Base-by-base conservation (phyloP, 2,329 filamentous ascomycete genomes). In the Xylariaceae sp. region DNA sequence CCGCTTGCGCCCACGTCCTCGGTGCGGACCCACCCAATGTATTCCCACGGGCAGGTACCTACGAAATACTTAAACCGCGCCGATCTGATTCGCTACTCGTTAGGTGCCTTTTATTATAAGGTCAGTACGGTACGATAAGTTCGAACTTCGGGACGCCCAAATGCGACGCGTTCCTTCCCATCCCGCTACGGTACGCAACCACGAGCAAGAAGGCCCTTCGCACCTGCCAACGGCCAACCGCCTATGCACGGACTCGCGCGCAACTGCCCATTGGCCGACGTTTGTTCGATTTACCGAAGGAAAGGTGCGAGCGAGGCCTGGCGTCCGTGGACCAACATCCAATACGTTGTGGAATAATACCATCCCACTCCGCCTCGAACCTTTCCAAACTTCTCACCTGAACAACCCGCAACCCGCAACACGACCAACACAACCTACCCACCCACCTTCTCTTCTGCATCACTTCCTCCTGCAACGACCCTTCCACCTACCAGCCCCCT, bases 11-110 rank as follows among this genome's bases (percentile, higher is more conserved):
- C 57, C 57, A 18, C 30, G 51, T 48, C 7, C 47, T 23, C 51
- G 57, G 57, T 39, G 39, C 48, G 30, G 49, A 55, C 15, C 57
- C 57, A 55, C 57, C 15, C 39, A 47, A 49, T 34, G 37, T 10
- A 17, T 51, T n/a, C 10, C 45, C 47, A 35, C 42, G 10, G 42
- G 11, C 42, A n/a, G 42, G 11, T 49, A 49, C 44, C 4, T 47
- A 47, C 44, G 11, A 4, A 47, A 4, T 7, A 47, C 13, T 15
- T 17, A 5, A 30, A 30, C 23, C 23, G 23, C 23, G 23, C 23
- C 23, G 23, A 30, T 30, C 23, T 30, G 23, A 30, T 30, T 30
- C 9, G 37, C 37, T 42, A 10, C 13, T 45, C 13, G 13, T 11
- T 17, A 45, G 42, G 13, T 45, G 4, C 37, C 7, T 39, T 39